phyloP scores from a whole-genome alignment of 208 protist species.

The Acanthamoeba healyi region DNA sequence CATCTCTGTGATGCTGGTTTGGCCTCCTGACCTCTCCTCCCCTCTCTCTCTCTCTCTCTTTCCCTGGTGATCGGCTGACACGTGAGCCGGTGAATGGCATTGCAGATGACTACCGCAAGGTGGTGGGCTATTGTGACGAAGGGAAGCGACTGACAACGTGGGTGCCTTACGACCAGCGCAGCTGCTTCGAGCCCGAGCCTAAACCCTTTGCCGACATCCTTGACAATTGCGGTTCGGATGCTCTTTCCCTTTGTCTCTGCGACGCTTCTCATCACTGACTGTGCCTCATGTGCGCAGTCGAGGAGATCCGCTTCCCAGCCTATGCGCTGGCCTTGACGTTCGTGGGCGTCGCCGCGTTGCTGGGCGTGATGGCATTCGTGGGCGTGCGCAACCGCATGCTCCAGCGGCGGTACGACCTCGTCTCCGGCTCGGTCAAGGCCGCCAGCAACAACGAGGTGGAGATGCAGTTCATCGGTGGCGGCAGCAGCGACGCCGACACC shows the following conservation, averaged over 20 bases:
- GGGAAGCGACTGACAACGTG: constrained; percentile 8
- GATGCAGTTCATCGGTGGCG: constrained; percentile 34
- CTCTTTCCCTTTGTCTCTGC: background rate
- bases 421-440: constrained; percentile 35
- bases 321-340: background rate
- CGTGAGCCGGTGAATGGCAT: background rate
- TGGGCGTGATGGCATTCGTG: constrained; percentile 56
- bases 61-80: background rate
- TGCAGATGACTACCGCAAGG: constrained; percentile 60
- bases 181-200: constrained; percentile 5
- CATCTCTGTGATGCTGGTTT: constrained; percentile 34
- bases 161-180: background rate
- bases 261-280: background rate
- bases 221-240: background rate
- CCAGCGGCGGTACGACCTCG: constrained; percentile 57
- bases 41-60: too few relatives aligned
- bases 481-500: too few relatives aligned
- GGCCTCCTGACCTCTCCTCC: too few relatives aligned
- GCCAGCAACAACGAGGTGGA: constrained; percentile 37
- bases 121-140: constrained; percentile 59
- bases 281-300: background rate
- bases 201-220: constrained; percentile 6
- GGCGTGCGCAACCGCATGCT: constrained; percentile 44
- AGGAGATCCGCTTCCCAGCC: constrained; percentile 34
- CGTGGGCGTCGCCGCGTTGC: background rate